Base-by-base conservation (phyloP, 148 eudicot species). In the Dysphania ambrosioides region DNA sequence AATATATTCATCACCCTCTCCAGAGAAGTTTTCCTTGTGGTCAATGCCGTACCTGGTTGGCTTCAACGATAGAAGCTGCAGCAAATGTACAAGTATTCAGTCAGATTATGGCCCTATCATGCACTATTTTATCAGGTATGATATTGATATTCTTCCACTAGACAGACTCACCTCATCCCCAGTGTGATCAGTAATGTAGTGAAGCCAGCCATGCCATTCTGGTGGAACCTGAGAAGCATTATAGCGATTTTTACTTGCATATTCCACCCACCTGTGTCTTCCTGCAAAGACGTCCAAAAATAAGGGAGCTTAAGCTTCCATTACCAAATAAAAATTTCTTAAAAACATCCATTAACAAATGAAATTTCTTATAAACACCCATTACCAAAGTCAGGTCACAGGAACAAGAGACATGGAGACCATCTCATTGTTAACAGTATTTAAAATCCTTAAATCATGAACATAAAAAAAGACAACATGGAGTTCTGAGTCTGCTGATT, bases 161-260 rank as follows among this genome's bases (percentile, higher is more conserved):
- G 19, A 55, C 32, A 51, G 61, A 53, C 78, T 72, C 40, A 94
- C 97, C 97, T 94, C 93, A 74, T 94, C 98, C 68, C 98, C 98
- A 27, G 98, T 94, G 82, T 83, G 93, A 78, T 94, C 98, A 56
- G 98, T 90, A 18, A 94, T 78, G 81, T 79, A 83, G 87, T 94
- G 98, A 34, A 94, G 93, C 98, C 98, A 94, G 47, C 98, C 98
- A 79, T 94, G 98, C 98, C 98, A 94, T 81, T 94, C 98, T 26
- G 98, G 80, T 76, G 98, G 98, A 47, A 94, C 93, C 78, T 94
- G 98, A 66, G 98, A 94, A 79, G 98, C 98, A 82, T 94, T 94
- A 81, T 94, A 94, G 58, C 98, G 90, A 40, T 72, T 70, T 84
- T 91, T 91, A 23, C 85, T 87, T 36, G 93, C 96, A 87, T 94